Evolutionary conservation across 441 rosid species (phyloP), one percentile per base, ranked within the genome.

Genomic region (Arabidopsis lyrata): DNA sequence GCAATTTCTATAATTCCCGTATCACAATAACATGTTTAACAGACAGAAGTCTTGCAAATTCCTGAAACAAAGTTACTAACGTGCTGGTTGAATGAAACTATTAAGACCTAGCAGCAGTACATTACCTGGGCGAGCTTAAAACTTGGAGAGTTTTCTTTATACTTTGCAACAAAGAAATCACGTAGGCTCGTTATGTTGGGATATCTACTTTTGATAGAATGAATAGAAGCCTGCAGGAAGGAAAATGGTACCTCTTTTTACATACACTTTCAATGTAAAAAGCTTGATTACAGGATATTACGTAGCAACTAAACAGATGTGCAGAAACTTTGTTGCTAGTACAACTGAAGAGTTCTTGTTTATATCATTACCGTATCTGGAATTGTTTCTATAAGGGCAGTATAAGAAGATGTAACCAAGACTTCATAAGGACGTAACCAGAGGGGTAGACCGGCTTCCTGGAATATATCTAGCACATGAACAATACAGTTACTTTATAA

Each of bases 381-480:
- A 82, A 96, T 90, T 55, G 99, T 96, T 83, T 96, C 99, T 57
- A 96, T 96, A 38, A 96, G 96, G 81, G 99, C 98, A n/a, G 98
- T 91, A 82, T 96, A 96, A 44, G 99, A 93, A 49, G 99, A 96
- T 76, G 99, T 93, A 65, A 91, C 96, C 74, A 96, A 78, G 48
- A 96, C 98, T 84, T 95, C 98, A 59, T 93, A 93, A 45, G 99
- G 98, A 24, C 96, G 94, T 76, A 96, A 83, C 99, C 99, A 96
- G 66, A 96, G 94, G 27, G 99, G 99, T 48, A 96, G 91, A 74
- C 98, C 99, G 72, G 98, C 99, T 90, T 96, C 99, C 81, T 93
- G 99, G 77, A 96, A 91, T 83, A 96, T 96, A 84, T 96, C 98
- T 96, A 87, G 53, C 59, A 80, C 73, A 68, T 48, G 49, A 55